These are phyloP conservation scores for Hysterangium stoloniferum DNA, from an alignment of 768 basidiomycete genomes.

Conservation along the genomic window DNA sequence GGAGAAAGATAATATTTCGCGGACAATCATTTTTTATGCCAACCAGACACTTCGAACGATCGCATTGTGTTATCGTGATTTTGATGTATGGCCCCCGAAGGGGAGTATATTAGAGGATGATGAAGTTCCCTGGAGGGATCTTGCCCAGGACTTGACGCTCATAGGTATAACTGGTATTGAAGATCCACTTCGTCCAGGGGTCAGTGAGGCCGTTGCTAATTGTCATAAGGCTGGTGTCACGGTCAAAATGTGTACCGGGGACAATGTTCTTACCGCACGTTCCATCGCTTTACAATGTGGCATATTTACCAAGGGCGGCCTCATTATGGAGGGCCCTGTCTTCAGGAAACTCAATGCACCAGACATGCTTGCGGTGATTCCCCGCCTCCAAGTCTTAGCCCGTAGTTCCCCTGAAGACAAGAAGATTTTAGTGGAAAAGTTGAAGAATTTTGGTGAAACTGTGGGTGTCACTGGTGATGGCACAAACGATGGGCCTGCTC, in stretches of 20 bases:
- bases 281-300: slow-evolving; percentile 96
- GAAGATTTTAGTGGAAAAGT: slow-evolving; percentile 82
- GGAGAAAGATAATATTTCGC: slow-evolving; percentile 73
- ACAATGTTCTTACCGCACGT: slow-evolving; percentile 92
- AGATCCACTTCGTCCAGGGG: slow-evolving; percentile 88
- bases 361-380: slow-evolving; percentile 77
- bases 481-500: slow-evolving; percentile 94
- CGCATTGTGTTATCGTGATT: slow-evolving; percentile 88
- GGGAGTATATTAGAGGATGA: slow-evolving; percentile 32
- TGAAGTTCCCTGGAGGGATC: slow-evolving; percentile 58
- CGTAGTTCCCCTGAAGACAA: slow-evolving; percentile 98
- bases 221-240: slow-evolving; percentile 85
- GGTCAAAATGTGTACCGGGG: slow-evolving; percentile 98
- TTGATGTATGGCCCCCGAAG: slow-evolving; percentile 75
- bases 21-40: slow-evolving; percentile 97
- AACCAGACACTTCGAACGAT: slow-evolving; percentile 94
- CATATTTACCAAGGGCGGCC: slow-evolving; percentile 86
- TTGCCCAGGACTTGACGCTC: slow-evolving; percentile 70
- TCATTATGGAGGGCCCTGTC: slow-evolving; percentile 96
- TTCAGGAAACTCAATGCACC: slow-evolving; percentile 70
- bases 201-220: slow-evolving; percentile 79
- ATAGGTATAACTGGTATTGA: slow-evolving; percentile 93
- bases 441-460: slow-evolving; percentile 81
- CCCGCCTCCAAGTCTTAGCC: slow-evolving; percentile 91
- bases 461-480: slow-evolving; percentile 97